These are phyloP conservation scores for Fusarium brachygibbosum DNA, from an alignment of 2,329 filamentous ascomycete species.

Conservation along the genomic window DNA sequence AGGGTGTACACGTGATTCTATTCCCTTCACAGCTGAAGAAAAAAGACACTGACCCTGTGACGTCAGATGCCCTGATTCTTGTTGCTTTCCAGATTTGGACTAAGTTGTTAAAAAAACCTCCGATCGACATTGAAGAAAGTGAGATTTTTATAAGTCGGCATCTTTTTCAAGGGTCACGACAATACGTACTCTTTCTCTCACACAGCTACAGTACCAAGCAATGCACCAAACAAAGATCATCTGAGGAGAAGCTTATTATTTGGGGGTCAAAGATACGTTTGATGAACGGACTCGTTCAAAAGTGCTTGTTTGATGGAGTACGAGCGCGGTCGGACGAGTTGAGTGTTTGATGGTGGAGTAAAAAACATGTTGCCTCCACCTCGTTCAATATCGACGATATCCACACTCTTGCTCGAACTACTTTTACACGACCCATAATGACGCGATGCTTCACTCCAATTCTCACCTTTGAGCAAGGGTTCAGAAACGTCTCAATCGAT, in stretches of 20 bases:
- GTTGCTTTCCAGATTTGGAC: neutral
- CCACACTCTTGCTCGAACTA: constrained; percentile 26
- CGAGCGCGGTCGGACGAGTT: neutral
- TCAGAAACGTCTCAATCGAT: constrained; percentile 8
- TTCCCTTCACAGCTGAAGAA: neutral
- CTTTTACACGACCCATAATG: constrained; percentile 35
- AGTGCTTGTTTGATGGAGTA: constrained; percentile 37
- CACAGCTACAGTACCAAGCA: too few species aligned
- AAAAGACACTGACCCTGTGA: constrained; percentile 2
- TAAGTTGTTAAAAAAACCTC: constrained; percentile 17
- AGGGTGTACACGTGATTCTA: constrained; percentile 17
- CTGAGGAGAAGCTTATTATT: constrained; percentile 33
- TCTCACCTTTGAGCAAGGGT: constrained; percentile 5
- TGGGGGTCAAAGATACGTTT: neutral
- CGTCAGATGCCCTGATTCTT: constrained; percentile 13
- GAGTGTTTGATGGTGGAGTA: constrained; percentile 30
- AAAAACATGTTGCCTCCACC: constrained; percentile 11
- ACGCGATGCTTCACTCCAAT: constrained; percentile 30
- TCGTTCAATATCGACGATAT: constrained; percentile 31
- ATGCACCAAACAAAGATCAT: neutral
- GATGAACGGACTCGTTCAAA: constrained; percentile 16
- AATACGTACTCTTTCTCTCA: too few species aligned
- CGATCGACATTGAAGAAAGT: neutral
- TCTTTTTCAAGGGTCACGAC: too few species aligned
- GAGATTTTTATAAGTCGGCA: neutral